These are phyloP conservation scores for Aspergillus pseudoterreus DNA, from an alignment of 2,329 filamentous ascomycete species.

Conservation along the genomic window DNA sequence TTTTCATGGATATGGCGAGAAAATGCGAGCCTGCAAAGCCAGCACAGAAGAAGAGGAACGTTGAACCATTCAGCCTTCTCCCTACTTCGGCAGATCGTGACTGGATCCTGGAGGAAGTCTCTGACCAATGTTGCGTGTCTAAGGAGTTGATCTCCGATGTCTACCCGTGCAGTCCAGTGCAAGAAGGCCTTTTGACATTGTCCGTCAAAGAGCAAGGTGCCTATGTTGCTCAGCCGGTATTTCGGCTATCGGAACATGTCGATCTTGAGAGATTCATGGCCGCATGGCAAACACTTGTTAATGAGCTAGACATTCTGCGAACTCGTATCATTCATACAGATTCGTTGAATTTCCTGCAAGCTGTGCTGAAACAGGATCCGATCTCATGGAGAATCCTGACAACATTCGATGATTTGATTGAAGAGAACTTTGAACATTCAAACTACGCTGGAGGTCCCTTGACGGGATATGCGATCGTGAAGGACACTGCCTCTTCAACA, in stretches of 20 bases:
- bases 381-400: conserved; percentile 33
- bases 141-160: conserved; percentile 32
- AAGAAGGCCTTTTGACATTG: conserved; percentile 47
- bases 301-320: conserved; percentile 46
- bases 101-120: conserved; percentile 24
- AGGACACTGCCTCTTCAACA: conserved; percentile 17
- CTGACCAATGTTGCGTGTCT: conserved; percentile 28
- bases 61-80: conserved; percentile 28
- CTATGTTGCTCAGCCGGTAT: conserved; percentile 47
- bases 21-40: conserved; percentile 15
- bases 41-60: not conserved
- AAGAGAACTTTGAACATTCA: conserved; percentile 23
- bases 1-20: conserved; percentile 42
- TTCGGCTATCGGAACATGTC: conserved; percentile 35
- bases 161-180: conserved; percentile 43
- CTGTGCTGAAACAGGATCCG: conserved; percentile 32
- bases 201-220: conserved; percentile 46
- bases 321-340: conserved; percentile 45
- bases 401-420: conserved; percentile 24
- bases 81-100: conserved; percentile 17
- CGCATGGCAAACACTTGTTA: conserved; percentile 45
- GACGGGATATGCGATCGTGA: conserved; percentile 34
- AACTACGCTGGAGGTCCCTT: conserved; percentile 34
- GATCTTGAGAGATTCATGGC: conserved; percentile 43
- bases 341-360: conserved; percentile 36